Conservation (phyloP, 805 yeast genomes). For the Tetrapisispora iriomotensis region DNA sequence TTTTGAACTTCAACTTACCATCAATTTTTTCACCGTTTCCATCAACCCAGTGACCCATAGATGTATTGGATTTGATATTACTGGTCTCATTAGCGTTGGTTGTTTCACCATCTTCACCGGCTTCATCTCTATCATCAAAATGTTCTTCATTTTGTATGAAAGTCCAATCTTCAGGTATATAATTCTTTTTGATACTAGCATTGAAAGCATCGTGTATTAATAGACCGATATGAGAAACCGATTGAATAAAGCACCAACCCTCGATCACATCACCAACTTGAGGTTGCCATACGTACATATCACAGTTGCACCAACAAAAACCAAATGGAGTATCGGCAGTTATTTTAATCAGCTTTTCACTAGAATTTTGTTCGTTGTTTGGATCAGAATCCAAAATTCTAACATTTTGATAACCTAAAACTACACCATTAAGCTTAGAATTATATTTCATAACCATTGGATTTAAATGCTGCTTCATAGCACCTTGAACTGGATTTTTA, state of each 20-base stretch:
- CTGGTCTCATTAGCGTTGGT: conserved; percentile 13
- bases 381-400: conserved; percentile 38
- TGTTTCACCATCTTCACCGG: conserved; percentile 6
- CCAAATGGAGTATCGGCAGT: conserved; percentile 79
- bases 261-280: conserved; percentile 76
- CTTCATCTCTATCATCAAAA: conserved; percentile 13
- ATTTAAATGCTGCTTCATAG: conserved; percentile 81
- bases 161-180: conserved; percentile 79
- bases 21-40: conserved; percentile 63
- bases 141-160: conserved; percentile 72
- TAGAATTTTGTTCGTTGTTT: conserved; percentile 32
- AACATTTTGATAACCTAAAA: conserved; percentile 67
- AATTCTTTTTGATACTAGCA: conserved; percentile 77
- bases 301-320: conserved; percentile 78
- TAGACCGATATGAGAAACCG: conserved; percentile 90
- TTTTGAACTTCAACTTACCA: conserved; percentile 70
- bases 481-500: conserved; percentile 62
- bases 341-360: conserved; percentile 49
- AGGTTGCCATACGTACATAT: conserved; percentile 84
- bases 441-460: conserved; percentile 80
- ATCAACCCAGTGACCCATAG: conserved; percentile 85
- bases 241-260: conserved; percentile 84
- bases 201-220: conserved; percentile 89
- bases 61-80: conserved; percentile 24
- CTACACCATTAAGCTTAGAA: conserved; percentile 66